These are phyloP conservation scores for Chondrus crispus DNA, from an alignment of 23 red algal genomes.

Conservation along the genomic window DNA sequence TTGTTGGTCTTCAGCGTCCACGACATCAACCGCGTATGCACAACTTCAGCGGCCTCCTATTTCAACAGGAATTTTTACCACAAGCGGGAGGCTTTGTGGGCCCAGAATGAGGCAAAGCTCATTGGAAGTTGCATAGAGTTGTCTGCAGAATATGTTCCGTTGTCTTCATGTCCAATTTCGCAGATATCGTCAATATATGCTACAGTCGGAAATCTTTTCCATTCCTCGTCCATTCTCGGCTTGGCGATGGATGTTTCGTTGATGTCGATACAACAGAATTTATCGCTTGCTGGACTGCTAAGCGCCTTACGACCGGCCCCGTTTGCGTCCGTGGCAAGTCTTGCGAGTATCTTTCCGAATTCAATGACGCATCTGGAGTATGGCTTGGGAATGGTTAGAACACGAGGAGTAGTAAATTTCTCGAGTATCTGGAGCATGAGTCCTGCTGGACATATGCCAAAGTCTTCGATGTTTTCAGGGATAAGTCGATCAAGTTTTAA, in stretches of 20 bases:
- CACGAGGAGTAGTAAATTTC: conserved; percentile 24
- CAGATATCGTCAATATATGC: not conserved
- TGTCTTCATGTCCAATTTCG: not conserved
- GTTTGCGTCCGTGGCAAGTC: not conserved
- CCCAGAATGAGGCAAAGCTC: conserved; percentile 55
- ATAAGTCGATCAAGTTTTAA: no score
- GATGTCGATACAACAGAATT: conserved; percentile 9
- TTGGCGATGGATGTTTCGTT: conserved; percentile 21
- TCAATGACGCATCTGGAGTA: not conserved
- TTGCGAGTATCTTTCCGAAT: conserved; percentile 11
- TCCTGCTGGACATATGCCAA: no score
- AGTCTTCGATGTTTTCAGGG: no score
- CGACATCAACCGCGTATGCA: not conserved
- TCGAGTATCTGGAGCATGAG: conserved; percentile 35
- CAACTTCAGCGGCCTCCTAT: not conserved
- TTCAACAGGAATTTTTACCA: not conserved
- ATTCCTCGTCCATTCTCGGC: conserved; percentile 34
- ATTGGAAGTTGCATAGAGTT: conserved; percentile 1
- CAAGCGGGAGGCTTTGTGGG: not conserved
- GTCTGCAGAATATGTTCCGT: conserved; percentile 38
- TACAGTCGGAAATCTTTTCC: not conserved
- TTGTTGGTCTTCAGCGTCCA: conserved; percentile 3
- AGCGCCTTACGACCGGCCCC: conserved; percentile 23
- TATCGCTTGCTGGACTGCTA: conserved; percentile 12
- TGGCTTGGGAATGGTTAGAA: not conserved